Conservation (phyloP, 2,329 filamentous ascomycete genomes). For the Nothophaeocryptopus gaeumannii region DNA sequence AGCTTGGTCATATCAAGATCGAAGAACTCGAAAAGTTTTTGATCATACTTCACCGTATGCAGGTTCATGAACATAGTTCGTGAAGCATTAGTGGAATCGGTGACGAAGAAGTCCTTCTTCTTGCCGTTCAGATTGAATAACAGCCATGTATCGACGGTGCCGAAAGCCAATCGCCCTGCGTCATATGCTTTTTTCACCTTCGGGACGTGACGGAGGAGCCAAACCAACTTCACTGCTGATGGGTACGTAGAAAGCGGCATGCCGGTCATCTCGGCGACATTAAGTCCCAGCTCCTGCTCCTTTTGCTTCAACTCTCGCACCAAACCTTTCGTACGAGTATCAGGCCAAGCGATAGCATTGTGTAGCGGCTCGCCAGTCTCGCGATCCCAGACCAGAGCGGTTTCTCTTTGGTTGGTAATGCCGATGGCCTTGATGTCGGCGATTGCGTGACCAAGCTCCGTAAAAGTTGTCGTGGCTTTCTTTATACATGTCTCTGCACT, state of each 20-base stretch:
- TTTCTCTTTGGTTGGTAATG: constrained; percentile 80
- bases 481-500: constrained; percentile 79
- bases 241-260: constrained; percentile 86
- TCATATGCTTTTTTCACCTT: constrained; percentile 72
- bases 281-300: constrained; percentile 65
- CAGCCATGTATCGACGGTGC: constrained; percentile 85
- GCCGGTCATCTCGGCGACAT: constrained; percentile 62
- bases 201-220: constrained; percentile 72
- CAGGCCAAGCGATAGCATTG: constrained; percentile 87
- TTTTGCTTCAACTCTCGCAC: constrained; percentile 72
- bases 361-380: constrained; percentile 75
- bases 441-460: constrained; percentile 62
- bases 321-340: constrained; percentile 73
- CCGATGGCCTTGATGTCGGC: constrained; percentile 73
- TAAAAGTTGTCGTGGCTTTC: constrained; percentile 68
- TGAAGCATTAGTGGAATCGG: constrained; percentile 83
- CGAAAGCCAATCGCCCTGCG: constrained; percentile 76
- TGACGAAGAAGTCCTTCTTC: constrained; percentile 66
- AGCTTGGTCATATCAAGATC: constrained; percentile 69
- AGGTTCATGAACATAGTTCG: constrained; percentile 95
- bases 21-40: constrained; percentile 76
- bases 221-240: constrained; percentile 81
- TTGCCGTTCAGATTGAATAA: constrained; percentile 80
- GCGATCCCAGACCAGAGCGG: constrained; percentile 79
- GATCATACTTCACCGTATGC: constrained; percentile 74